Base-by-base conservation (phyloP, 805 yeast species). In the Sungouiella thailandica region DNA sequence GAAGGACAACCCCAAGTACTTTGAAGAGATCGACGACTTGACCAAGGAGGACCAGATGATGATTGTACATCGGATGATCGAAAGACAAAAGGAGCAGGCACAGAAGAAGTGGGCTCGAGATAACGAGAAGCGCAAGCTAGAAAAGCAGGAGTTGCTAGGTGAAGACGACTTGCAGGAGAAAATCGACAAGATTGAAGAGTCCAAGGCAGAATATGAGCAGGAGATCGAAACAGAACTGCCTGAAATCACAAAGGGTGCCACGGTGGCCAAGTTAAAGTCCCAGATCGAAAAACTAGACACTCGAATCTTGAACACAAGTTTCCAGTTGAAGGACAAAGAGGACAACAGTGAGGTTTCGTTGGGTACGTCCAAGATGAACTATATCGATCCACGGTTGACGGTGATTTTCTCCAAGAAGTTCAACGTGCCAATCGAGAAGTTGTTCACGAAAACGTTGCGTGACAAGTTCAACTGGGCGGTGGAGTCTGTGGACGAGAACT, bases 401-500 rank as follows among this genome's bases (percentile, higher is more conserved):
- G 96, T 87, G 16, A 78, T 84, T 72, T 90, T 88, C 53, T 75
- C 95, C 33, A 89, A 88, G 58, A 84, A 79, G 59, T 87, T 65
- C 54, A 70, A 76, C 35, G 96, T 90, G 14, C 97, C 97, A 6
- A 82, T 90, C 35, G 97, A 90, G 58, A 89, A 85, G 59, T 68
- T 90, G 26, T 88, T 90, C 49, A 83, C 96, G 9, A 89, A 88
- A 62, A 85, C 97, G 0, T 65, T 90, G 35, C 68, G 97, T 41
- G 96, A 89, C 27, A 90, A 90, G 64, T 90, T 90, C 63, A 80
- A 76, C 29, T 90, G 97, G 97, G 97, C 97, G 19, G 82, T 90
- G 34, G 95, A 89, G 57, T 79, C 89, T 34, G 88, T 80, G 3
- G 97, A 83, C 55, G 87, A 76, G 45, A 63, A 85, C 49, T 89